phyloP scores from a whole-genome alignment of 139 green algal genomes.

The Micractinium conductrix region DNA sequence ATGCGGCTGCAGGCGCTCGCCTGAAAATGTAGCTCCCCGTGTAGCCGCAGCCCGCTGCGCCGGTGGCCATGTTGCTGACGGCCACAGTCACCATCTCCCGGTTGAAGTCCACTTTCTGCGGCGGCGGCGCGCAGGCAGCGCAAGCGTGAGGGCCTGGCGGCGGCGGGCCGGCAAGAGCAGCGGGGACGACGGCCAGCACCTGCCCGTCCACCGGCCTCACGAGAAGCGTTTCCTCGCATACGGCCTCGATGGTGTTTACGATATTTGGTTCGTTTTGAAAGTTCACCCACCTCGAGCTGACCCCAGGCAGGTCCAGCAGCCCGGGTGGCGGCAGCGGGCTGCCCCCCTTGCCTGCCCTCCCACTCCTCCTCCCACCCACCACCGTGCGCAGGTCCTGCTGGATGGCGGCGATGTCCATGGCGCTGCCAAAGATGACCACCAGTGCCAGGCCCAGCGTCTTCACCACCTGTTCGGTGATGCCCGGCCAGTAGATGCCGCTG shows the following conservation, averaged over 20 bases:
- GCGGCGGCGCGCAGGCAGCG: too few relatives aligned
- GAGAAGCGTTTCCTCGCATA: too few relatives aligned
- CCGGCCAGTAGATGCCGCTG: slow-evolving; percentile 56
- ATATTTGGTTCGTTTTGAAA: too few relatives aligned
- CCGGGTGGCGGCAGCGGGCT: not conserved
- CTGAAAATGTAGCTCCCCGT: slow-evolving; percentile 63
- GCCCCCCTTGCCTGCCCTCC: too few relatives aligned
- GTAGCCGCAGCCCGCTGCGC: slow-evolving; percentile 66
- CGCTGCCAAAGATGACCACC: slow-evolving; percentile 78
- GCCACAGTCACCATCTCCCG: slow-evolving; percentile 70
- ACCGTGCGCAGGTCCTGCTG: slow-evolving; percentile 62
- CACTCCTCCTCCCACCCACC: not conserved
- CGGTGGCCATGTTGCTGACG: slow-evolving; percentile 70
- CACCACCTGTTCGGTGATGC: slow-evolving; percentile 52
- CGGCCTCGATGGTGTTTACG: too few relatives aligned
- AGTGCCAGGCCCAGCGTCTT: slow-evolving; percentile 64
- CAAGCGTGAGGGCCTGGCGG: too few relatives aligned
- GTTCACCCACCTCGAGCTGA: too few relatives aligned
- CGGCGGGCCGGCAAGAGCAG: not conserved
- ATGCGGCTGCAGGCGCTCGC: not conserved
- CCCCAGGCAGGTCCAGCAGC: too few relatives aligned
- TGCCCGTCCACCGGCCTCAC: too few relatives aligned
- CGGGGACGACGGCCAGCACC: too few relatives aligned
- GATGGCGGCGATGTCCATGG: slow-evolving; percentile 75
- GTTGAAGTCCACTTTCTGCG: slow-evolving; percentile 76